Conservation (phyloP, 805 yeast genomes). For the Candida mattraensis region DNA sequence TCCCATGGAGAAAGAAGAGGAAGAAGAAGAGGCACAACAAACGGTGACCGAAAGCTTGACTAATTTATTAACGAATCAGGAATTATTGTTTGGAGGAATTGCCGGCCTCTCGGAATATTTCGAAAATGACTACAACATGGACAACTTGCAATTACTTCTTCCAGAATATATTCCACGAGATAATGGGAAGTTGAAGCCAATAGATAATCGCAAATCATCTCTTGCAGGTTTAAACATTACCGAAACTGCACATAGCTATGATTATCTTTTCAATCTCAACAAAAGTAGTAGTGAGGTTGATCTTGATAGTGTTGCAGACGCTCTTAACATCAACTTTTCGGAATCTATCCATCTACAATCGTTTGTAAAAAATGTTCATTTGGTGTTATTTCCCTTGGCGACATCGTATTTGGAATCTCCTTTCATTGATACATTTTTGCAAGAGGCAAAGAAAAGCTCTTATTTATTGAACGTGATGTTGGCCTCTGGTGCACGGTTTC, state of each 20-base stretch:
- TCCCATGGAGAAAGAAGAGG: not conserved
- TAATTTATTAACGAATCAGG: constrained; percentile 23
- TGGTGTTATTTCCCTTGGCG: constrained; percentile 29
- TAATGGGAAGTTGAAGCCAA: too few relatives aligned
- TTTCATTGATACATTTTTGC: constrained; percentile 25
- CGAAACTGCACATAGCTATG: constrained; percentile 18
- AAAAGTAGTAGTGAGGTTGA: constrained; percentile 19
- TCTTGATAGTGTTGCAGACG: constrained; percentile 19
- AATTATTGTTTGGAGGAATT: constrained; percentile 23
- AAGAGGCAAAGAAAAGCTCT: constrained; percentile 42
- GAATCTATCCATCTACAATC: constrained; percentile 28
- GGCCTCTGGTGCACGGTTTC: constrained; percentile 66
- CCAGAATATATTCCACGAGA: constrained; percentile 15
- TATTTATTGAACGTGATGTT: constrained; percentile 65
- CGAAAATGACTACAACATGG: constrained; percentile 10
- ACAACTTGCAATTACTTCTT: constrained; percentile 10
- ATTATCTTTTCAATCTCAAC: constrained; percentile 21
- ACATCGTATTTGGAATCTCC: constrained; percentile 30
- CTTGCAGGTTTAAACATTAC: too few relatives aligned
- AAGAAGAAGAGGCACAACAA: constrained; percentile 1
- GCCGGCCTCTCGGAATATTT: constrained; percentile 17
- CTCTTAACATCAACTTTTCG: constrained; percentile 22
- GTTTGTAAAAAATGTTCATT: constrained; percentile 30
- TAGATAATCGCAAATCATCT: too few relatives aligned
- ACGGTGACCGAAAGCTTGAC: constrained; percentile 16